Evolutionary conservation across 495 filamentous ascomycete genomes (phyloP).

Genomic region (Penicillium antarcticum): DNA sequence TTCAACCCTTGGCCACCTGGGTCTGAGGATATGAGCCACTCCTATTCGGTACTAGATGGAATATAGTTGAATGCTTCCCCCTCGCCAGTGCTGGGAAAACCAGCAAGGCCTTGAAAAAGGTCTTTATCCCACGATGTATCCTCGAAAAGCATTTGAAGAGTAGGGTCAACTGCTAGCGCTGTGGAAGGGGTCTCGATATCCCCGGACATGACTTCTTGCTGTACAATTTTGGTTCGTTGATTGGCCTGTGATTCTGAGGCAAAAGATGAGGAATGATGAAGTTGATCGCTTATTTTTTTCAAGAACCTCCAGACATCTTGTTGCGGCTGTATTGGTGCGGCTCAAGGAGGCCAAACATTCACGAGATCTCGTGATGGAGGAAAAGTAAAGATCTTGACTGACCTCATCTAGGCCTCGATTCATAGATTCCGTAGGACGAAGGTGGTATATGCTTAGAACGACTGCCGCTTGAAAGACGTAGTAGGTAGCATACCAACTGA

Average conservation of each 20-base stretch:
- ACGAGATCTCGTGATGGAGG: constrained; percentile 14
- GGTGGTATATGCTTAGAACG: constrained; percentile 16
- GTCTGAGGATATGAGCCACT: not conserved
- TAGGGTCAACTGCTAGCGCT: constrained; percentile 12
- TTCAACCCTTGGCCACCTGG: not conserved
- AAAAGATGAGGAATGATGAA: not conserved
- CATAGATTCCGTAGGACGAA: not conserved
- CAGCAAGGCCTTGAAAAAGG: constrained; percentile 15
- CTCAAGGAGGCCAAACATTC: constrained; percentile 13
- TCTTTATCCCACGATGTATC: constrained; percentile 12
- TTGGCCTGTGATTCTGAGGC: not conserved
- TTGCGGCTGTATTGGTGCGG: constrained; percentile 10
- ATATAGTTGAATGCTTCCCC: constrained; percentile 15
- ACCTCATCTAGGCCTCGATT: not conserved
- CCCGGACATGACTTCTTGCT: not conserved
- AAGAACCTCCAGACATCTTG: constrained; percentile 13
- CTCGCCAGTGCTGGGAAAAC: constrained; percentile 18
- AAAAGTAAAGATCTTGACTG: constrained; percentile 13
- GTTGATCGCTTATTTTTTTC: constrained; percentile 12
- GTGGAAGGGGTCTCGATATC: not conserved
- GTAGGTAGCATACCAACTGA: constrained; percentile 21
- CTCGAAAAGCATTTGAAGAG: constrained; percentile 22
- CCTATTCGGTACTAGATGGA: not conserved
- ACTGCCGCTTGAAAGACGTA: constrained; percentile 21
- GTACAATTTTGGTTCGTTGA: not conserved